Evolutionary conservation across 176 grass and related monocot genomes (phyloP), one percentile per base, ranked within the genome.

Genomic region (Hordeum marinum): DNA sequence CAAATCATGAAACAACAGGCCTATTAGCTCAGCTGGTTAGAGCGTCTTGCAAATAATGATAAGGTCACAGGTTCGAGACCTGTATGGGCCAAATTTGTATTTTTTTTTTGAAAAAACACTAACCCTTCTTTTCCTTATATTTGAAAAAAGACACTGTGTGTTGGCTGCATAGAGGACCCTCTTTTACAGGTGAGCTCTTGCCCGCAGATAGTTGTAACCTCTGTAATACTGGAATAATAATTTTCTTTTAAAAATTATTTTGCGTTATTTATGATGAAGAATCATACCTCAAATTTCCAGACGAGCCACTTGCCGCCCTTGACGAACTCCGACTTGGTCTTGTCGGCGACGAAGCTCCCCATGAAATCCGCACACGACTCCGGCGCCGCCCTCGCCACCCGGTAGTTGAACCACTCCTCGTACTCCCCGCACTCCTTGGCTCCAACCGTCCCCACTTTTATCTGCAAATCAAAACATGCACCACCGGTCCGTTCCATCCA

Each of bases 351-450:
- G 60, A 98, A 98, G 70, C 89, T 98, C 52, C 96, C 93, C 34
- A 98, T 84, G 82, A 98, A 98, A 36, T 98, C 83, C 7, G 96
- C 96, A 75, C 96, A 95, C 77, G 93, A 68, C 68, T 98, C 85
- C 14, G 96, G 93, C 70, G 96, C 90, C 63, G 91, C 89, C 86
- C 96, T 92, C 1, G 91, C 85, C 68, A 95, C 84, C 8, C 96
- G 96, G 63, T 98, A 98, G 82, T 98, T 98, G 83, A 98, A 98
- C 96, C 96, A 98, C 84, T 98, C 96, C 78, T 95, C 96, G 62
- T 94, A 98, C 61, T 98, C 96, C 42, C 93, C 96, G 84, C 89
- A 98, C 86, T 98, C 93, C 83, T 95, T 81, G 1, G 96, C 93
- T 74, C 96, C 96, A 9, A 42, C 27, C 26, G 87, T 94, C 41